Base-by-base conservation (phyloP, 2,329 filamentous ascomycete genomes). In the Acrocalymma vagum region DNA sequence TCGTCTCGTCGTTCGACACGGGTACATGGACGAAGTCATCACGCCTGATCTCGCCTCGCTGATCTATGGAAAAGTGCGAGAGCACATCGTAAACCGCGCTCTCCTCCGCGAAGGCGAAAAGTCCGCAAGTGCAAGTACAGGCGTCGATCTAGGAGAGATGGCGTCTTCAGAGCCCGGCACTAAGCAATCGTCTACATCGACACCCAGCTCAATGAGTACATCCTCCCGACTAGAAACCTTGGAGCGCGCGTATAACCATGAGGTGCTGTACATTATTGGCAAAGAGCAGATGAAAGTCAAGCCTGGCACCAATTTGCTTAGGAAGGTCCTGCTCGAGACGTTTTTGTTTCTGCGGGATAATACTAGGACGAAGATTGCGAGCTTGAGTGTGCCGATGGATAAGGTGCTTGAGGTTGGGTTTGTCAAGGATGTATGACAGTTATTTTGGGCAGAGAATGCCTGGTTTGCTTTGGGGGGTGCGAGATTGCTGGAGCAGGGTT, bases 11-110 rank as follows among this genome's bases (percentile, higher is more conserved):
- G 76, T 88, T 2, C 81, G 86, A 9, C 84, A 90, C 57, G 87
- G 87, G 1, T 91, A 87, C 64, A 86, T 81, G 66, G 87, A 91
- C 53, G 80, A 86, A 47, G 79, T 89, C 18, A 77, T 90, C 29
- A 85, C 80, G 0, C 81, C 80, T 0, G 80, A 87, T 42, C 74
- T 90, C 6, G 84, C 58, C 2, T 56, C 57, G 0, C 45, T 65
- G 4, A 77, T 89, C 20, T 79, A 79, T 36, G 77, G 85, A 38
- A 78, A 87, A 43, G 71, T 87, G 15, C 74, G 77, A 21, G 60
- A 72, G 6, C 61, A 63, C 21, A 62, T 68, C 25, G 55, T 67
- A 9, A 39, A 39, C 17, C 62, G 62, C 14, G 61, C 61, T 1
- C 46, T 65, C 1, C 58, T 63, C 25, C 51, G 56, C 11, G 56